Conservation (phyloP, 2,329 filamentous ascomycete species). For the Ophiostoma sp. region DNA sequence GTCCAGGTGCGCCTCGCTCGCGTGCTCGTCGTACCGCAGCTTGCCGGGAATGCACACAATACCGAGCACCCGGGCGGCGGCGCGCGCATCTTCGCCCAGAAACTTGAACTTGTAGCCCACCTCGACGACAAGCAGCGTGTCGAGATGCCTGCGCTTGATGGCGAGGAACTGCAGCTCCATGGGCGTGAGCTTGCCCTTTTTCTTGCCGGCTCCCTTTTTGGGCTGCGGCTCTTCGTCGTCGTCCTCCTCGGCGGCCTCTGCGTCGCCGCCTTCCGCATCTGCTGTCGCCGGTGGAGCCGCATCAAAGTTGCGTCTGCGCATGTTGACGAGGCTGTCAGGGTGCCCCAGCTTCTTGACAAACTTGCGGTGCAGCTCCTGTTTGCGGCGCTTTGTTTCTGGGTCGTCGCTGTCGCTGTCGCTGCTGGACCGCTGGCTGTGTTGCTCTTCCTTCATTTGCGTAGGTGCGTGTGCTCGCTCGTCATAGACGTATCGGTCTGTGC, state of each 20-base stretch:
- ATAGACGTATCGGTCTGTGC: constrained; percentile 19
- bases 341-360: constrained; percentile 89
- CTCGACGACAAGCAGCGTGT: constrained; percentile 85
- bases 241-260: constrained; percentile 49
- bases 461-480: neutral
- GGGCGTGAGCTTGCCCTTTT: constrained; percentile 78
- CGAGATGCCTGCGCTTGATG: constrained; percentile 85
- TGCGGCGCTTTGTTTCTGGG: constrained; percentile 37
- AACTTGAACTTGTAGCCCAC: constrained; percentile 98
- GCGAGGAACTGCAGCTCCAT: constrained; percentile 91
- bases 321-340: constrained; percentile 69
- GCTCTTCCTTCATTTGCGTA: neutral
- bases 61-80: constrained; percentile 81
- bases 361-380: constrained; percentile 68
- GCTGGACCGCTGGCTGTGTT: neutral
- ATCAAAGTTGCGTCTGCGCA: constrained; percentile 56
- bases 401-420: constrained; percentile 26
- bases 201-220: constrained; percentile 49
- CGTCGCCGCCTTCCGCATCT: constrained; percentile 52
- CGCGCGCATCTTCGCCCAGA: constrained; percentile 89
- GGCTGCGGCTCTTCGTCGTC: constrained; percentile 43
- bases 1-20: constrained; percentile 85
- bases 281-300: constrained; percentile 42
- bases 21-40: constrained; percentile 86
- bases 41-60: constrained; percentile 98